phyloP scores from a whole-genome alignment of 352 stramenopile species.

The Phytophthora pseudosyringae region DNA sequence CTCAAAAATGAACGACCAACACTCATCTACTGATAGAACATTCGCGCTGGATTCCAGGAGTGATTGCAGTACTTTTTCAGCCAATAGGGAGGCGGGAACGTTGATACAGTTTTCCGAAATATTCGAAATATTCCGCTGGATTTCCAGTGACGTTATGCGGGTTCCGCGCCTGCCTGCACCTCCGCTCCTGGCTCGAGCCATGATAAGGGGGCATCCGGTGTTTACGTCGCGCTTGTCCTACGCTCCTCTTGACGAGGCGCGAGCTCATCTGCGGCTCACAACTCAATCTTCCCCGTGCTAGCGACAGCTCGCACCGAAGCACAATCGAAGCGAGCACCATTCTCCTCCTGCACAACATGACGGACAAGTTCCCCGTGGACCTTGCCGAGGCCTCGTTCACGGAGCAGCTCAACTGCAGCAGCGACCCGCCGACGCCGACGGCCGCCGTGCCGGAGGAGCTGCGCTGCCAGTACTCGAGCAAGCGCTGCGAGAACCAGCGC shows the following conservation, averaged over 20 bases:
- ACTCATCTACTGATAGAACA: too few relatives aligned
- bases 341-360: slow-evolving; percentile 17
- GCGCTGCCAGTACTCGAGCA: slow-evolving; percentile 79
- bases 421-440: neutral
- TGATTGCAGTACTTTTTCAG: slow-evolving; percentile 1
- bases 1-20: slow-evolving; percentile 1
- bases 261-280: slow-evolving; percentile 27
- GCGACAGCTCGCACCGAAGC: slow-evolving; percentile 30
- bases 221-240: slow-evolving; percentile 42
- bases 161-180: slow-evolving; percentile 9
- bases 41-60: neutral
- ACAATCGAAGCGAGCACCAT: slow-evolving; percentile 2
- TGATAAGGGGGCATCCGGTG: slow-evolving; percentile 18
- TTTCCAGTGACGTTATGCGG: slow-evolving; percentile 28
- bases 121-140: slow-evolving; percentile 30
- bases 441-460: slow-evolving; percentile 39
- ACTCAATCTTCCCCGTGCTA: slow-evolving; percentile 36
- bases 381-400: slow-evolving; percentile 13
- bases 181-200: neutral
- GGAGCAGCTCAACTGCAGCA: slow-evolving; percentile 20
- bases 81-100: slow-evolving; percentile 17
- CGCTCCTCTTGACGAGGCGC: slow-evolving; percentile 21
- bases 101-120: slow-evolving; percentile 22
- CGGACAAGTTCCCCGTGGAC: slow-evolving; percentile 28
- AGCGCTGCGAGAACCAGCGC: slow-evolving; percentile 63